These are phyloP conservation scores for Basipetospora chlamydospora DNA, from an alignment of 2,329 filamentous ascomycete genomes.

Conservation along the genomic window DNA sequence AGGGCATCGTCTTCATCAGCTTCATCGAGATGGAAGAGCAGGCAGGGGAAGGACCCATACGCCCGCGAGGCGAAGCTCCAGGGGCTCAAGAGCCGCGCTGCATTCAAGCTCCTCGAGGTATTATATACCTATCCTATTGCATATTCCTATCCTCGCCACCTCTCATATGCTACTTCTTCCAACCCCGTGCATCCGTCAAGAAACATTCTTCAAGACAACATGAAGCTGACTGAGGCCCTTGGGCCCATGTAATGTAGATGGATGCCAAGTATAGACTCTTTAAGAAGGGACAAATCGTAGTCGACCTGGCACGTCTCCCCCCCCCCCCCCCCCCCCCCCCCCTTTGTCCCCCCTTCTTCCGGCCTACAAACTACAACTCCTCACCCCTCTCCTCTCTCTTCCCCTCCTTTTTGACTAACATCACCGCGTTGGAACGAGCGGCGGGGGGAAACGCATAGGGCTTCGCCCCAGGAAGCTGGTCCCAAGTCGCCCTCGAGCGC, in stretches of 20 bases:
- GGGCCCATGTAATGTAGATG: too few species aligned
- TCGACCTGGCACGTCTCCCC: slow-evolving; percentile 56
- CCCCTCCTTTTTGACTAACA: slow-evolving; percentile 6
- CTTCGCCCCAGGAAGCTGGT: slow-evolving; percentile 64
- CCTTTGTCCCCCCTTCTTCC: background rate
- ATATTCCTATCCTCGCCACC: background rate
- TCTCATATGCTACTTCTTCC: background rate
- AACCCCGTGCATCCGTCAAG: background rate
- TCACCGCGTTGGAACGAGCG: too few species aligned
- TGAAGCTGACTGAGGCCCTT: too few species aligned
- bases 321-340: background rate
- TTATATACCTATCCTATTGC: too few species aligned
- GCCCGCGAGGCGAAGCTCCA: slow-evolving; percentile 62
- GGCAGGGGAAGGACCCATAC: slow-evolving; percentile 61
- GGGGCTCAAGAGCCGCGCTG: slow-evolving; percentile 76
- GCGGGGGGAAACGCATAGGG: slow-evolving; percentile 43
- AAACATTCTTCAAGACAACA: too few species aligned
- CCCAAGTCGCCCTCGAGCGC: slow-evolving; percentile 64
- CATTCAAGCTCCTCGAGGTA: slow-evolving; percentile 84
- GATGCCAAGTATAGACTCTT: slow-evolving; percentile 73
- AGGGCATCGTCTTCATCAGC: slow-evolving; percentile 37
- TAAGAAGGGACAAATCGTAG: slow-evolving; percentile 64
- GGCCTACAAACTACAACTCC: too few species aligned
- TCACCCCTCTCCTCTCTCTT: background rate
- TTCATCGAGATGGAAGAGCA: slow-evolving; percentile 61